Percentiles rank a stretch among this genome's conserved stretches.
Evolutionary conservation across 2,329 filamentous ascomycete genomes (phyloP).

Genomic region (Arthrobotrys sinensis): DNA sequence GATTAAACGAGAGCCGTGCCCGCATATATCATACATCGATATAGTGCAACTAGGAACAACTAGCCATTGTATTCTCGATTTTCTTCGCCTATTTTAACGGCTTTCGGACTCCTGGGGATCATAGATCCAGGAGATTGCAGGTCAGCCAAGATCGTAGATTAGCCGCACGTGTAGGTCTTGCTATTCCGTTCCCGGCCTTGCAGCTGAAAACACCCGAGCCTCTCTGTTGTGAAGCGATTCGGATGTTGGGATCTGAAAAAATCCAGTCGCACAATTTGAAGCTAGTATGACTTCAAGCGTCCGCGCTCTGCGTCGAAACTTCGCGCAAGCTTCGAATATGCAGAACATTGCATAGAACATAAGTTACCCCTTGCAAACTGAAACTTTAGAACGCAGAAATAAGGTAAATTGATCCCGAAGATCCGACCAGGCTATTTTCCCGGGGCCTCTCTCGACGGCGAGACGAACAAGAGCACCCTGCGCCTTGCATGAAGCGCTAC

Average conservation of each 20-base stretch:
- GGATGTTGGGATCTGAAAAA: conserved; percentile 30
- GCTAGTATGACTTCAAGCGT: neutral
- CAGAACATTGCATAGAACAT: conserved; percentile 32
- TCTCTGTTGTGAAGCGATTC: conserved; percentile 39
- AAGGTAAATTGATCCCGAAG: conserved; percentile 55
- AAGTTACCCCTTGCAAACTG: conserved; percentile 28
- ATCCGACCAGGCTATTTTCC: conserved; percentile 56
- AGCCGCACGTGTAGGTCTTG: conserved; percentile 21
- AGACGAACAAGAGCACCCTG: conserved; percentile 43
- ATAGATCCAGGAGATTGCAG: conserved; percentile 13
- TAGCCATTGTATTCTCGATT: neutral
- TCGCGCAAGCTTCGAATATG: conserved; percentile 17
- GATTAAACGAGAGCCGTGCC: conserved; percentile 21
- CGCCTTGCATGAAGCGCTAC: conserved; percentile 45
- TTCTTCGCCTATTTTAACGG: conserved; percentile 52
- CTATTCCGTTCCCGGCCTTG: conserved; percentile 13
- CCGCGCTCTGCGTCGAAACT: conserved; percentile 26
- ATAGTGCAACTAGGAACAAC: conserved; percentile 5
- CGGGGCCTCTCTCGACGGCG: conserved; percentile 25
- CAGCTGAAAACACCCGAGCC: conserved; percentile 26
- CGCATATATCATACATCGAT: conserved; percentile 7
- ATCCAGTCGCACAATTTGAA: conserved; percentile 16
- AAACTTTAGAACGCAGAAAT: conserved; percentile 22
- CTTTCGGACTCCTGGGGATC: conserved; percentile 31
- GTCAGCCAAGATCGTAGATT: conserved; percentile 23